phyloP scores from a whole-genome alignment of 1,284 basidiomycete genomes.

The Sporisorium graminicola region DNA sequence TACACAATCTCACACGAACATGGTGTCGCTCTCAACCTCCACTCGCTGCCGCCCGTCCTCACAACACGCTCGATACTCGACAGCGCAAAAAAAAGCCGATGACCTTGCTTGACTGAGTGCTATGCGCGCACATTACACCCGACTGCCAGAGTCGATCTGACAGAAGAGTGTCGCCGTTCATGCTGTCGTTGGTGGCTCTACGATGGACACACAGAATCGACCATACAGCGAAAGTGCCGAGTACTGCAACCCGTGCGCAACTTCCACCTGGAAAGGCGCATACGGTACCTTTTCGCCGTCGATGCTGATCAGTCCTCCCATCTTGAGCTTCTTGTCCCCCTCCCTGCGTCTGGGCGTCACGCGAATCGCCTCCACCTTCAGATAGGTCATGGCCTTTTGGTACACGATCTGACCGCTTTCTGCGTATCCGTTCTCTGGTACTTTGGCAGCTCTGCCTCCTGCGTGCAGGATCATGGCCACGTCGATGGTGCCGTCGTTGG shows the following conservation, averaged over 20 bases:
- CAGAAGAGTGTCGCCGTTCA: neutral
- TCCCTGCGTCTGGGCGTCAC: constrained; percentile 56
- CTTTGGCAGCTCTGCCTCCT: constrained; percentile 56
- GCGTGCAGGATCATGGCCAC: constrained; percentile 57
- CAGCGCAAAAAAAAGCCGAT: neutral
- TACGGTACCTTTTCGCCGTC: constrained; percentile 89
- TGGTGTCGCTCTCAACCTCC: neutral
- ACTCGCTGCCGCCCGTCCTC: no score
- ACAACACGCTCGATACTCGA: no score
- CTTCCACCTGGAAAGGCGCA: constrained; percentile 85
- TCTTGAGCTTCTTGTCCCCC: constrained; percentile 53
- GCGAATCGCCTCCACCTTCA: constrained; percentile 65
- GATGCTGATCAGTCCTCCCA: constrained; percentile 70
- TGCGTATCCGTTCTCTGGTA: constrained; percentile 54
- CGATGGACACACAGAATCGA: constrained; percentile 40
- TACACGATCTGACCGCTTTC: constrained; percentile 60
- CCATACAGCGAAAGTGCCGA: constrained; percentile 51
- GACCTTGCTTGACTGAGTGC: neutral
- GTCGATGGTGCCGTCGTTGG: constrained; percentile 63
- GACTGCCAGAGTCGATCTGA: neutral
- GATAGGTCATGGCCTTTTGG: constrained; percentile 56
- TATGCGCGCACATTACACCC: neutral
- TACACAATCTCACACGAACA: neutral
- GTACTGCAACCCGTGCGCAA: constrained; percentile 67
- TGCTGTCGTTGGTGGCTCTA: constrained; percentile 30